Evolutionary conservation across 225 moss, liverwort and hornwort genomes (phyloP).

Genomic region (Lunularia cruciata): DNA sequence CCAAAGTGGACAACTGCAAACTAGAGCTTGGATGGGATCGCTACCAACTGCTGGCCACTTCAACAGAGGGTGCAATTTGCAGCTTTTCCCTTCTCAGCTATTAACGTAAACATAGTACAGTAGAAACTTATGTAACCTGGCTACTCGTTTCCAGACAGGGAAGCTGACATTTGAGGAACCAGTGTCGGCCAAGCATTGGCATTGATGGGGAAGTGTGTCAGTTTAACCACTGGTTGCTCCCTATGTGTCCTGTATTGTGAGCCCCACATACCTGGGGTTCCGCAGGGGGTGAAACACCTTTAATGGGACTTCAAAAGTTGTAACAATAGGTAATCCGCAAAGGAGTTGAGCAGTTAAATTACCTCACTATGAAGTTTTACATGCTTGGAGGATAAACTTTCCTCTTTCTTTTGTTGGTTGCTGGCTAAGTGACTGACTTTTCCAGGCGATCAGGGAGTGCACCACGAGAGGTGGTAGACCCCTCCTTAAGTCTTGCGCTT

Average conservation of each 20-base stretch:
- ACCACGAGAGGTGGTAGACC: neutral
- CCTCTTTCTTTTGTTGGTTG: neutral
- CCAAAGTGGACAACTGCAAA: neutral
- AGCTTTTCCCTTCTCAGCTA: neutral
- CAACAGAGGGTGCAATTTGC: neutral
- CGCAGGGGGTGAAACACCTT: neutral
- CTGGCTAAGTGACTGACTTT: neutral
- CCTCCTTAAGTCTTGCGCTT: neutral
- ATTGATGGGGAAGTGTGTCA: neutral
- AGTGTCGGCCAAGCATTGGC: neutral
- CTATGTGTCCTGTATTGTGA: neutral
- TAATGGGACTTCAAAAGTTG: neutral
- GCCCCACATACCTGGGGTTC: neutral
- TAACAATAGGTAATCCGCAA: neutral
- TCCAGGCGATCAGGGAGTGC: slow-evolving; percentile 1
- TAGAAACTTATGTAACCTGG: neutral
- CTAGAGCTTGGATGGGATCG: neutral
- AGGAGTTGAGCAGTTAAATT: neutral
- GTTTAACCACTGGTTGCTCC: neutral
- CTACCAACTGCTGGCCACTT: neutral
- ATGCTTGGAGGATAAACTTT: neutral
- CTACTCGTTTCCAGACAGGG: neutral
- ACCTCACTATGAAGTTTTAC: neutral
- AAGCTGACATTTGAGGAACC: neutral
- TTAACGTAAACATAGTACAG: neutral